phyloP scores from a whole-genome alignment of 2,329 filamentous ascomycete species.

The Tympanopsis confertula region DNA sequence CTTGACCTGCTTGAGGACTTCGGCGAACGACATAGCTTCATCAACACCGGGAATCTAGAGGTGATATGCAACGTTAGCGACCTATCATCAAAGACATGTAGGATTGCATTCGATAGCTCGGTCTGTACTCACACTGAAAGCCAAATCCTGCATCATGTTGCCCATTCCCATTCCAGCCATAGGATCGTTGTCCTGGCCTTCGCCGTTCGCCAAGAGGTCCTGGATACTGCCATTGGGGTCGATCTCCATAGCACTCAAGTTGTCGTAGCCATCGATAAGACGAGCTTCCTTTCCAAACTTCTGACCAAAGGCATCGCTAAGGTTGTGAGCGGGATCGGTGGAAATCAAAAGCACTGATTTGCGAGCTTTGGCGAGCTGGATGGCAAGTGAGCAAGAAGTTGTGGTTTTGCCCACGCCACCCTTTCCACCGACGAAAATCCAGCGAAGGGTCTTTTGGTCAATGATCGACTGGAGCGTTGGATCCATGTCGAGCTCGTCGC shows the following conservation, averaged over 20 bases:
- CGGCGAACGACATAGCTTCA: constrained; percentile 98
- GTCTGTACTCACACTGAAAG: constrained; percentile 71
- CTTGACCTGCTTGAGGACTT: constrained; percentile 98
- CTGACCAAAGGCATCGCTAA: constrained; percentile 94
- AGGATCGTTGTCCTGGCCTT: constrained; percentile 46
- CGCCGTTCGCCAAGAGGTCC: constrained; percentile 71
- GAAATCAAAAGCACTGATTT: constrained; percentile 96
- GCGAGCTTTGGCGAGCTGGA: constrained; percentile 89
- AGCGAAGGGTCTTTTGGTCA: constrained; percentile 87
- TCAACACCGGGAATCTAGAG: constrained; percentile 92
- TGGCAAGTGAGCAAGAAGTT: constrained; percentile 96
- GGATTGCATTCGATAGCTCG: too few species aligned
- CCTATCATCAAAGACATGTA: too few species aligned
- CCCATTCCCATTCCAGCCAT: constrained; percentile 67
- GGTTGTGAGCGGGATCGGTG: constrained; percentile 94
- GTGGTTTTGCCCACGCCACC: constrained; percentile 98
- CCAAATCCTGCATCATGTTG: constrained; percentile 96
- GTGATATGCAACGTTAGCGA: constrained; percentile 1
- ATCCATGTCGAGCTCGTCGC: constrained; percentile 71
- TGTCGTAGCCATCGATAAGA: constrained; percentile 80
- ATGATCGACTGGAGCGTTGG: constrained; percentile 88
- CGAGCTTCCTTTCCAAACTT: constrained; percentile 99
- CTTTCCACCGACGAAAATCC: constrained; percentile 98
- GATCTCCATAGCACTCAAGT: constrained; percentile 97
- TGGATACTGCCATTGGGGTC: constrained; percentile 97